Conservation (phyloP, 2,329 filamentous ascomycete species). For the Aspergillus flavus region DNA sequence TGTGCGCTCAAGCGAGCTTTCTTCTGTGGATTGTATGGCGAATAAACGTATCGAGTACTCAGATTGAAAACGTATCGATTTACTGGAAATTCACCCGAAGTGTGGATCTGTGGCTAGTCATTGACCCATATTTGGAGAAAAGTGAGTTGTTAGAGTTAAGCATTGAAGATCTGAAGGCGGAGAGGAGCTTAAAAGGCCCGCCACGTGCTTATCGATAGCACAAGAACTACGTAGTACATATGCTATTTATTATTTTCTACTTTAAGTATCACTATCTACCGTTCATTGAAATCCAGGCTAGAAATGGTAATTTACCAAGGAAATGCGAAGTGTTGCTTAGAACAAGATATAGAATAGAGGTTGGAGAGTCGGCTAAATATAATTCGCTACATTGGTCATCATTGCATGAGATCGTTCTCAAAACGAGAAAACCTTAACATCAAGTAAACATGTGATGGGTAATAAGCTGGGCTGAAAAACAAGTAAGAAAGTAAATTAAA, state of each 20-base stretch:
- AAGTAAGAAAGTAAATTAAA: slow-evolving; percentile 8
- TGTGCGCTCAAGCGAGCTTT: not conserved
- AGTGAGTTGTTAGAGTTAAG: not conserved
- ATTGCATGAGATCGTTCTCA: not conserved
- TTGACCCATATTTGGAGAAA: not conserved
- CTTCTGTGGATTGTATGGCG: not conserved
- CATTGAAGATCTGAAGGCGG: not conserved
- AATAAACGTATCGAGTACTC: not conserved
- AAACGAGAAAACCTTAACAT: not conserved
- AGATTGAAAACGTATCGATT: not conserved
- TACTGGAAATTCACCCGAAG: not conserved
- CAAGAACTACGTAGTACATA: not conserved
- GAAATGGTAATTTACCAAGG: not conserved
- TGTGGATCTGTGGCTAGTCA: not conserved
- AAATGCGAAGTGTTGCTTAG: not conserved
- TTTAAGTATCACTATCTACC: not conserved
- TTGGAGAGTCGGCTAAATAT: not conserved
- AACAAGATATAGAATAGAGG: not conserved
- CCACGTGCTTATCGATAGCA: slow-evolving; percentile 29
- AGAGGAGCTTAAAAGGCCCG: slow-evolving; percentile 8
- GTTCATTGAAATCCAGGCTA: not conserved
- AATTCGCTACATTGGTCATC: not conserved
- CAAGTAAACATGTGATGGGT: not conserved
- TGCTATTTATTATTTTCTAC: too few relatives aligned
- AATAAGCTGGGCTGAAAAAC: not conserved